Base-by-base conservation (phyloP, 345 rosid species). In the Salix viminalis region DNA sequence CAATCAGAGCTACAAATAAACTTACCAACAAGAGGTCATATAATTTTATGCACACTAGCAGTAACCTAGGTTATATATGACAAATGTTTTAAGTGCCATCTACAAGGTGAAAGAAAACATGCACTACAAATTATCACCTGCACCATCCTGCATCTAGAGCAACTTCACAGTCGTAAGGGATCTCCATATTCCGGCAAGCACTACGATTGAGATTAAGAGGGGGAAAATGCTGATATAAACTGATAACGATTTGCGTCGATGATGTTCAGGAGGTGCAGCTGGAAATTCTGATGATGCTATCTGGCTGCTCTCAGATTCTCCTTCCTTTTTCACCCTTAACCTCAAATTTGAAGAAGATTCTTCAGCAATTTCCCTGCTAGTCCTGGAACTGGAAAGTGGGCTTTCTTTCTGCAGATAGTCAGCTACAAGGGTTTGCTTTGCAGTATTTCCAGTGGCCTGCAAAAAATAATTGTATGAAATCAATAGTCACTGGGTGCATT, bases 401-500 rank as follows among this genome's bases (percentile, higher is more conserved):
- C 37, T 67, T n/a, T 70, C 82, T 61, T 26, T 67, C 36, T 62
- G 64, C 70, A 52, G 37, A 44, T 80, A 76, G 65, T 79, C 81
- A 16, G 11, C n/a, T 28, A 32, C 36, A 58, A 70, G 16, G 70
- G 30, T 23, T 24, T 71, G 46, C 30, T 80, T 80, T 16, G 71
- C 39, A 67, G 58, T 71, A 73, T 82, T 80, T 46, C 30, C 62
- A 56, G 62, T 30, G 37, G 67, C 81, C 93, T 88, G 86, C 84
- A 80, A 50, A 52, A 7, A 30, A 77, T 34, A 23, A 77, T 39
- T 41, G 46, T 24, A 21, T 21, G 69, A 48, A 66, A 42, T 73
- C 60, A 67, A n/a, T 9, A 18, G 21, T 42, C 15, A n/a, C 73
- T 54, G 65, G 69, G 72, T 39, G 36, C 46, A 56, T 26, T 34